Base-by-base conservation (phyloP, 1,284 basidiomycete species). In the Microbotryum scabiosae region DNA sequence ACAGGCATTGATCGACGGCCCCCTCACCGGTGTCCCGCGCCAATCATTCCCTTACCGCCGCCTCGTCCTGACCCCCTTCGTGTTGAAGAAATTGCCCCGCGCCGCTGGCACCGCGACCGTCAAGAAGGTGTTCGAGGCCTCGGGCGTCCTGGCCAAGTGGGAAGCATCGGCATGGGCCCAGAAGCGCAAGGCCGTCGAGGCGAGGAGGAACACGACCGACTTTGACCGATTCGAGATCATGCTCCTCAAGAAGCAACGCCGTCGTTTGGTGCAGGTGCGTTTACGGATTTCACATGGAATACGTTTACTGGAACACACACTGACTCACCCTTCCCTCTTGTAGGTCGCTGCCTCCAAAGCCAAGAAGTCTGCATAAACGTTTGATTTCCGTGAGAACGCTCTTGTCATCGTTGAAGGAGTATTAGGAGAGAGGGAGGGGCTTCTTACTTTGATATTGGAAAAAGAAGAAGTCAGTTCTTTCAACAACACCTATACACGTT, bases 1-100 rank as follows among this genome's bases (percentile, higher is more conserved):
- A 1, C 73, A 96, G 92, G 94, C 93, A 54, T 84, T 98, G 76
- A 86, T 97, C 73, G 94, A 97, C 78, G 92, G 92, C 62, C 93
- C 94, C 67, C 82, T 84, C 57, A 90, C 91, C 64, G 85, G 83
- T 69, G 94, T 98, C 57, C 84, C 90, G 71, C 90, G 94, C 73
- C 94, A 97, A 79, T 75, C 87, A 43, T 88, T 86, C 82, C 83
- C 88, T 70, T 97, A 88, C 86, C 88, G 88, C 76, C 85, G 96
- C 80, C 82, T 97, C 72, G 84, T 86, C 75, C 87, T 98, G 75
- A 97, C 93, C 48, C 87, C 89, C 66, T 81, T 93, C 78, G 81
- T 83, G 73, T 81, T 97, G 72, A 82, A 85, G 70, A 85, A 84
- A 68, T 85, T 98, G 60, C 91, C 93, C 74, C 91, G 93, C 70